Evolutionary conservation across 179 eudicot genomes (phyloP).

Genomic region (Vitellaria paradoxa): DNA sequence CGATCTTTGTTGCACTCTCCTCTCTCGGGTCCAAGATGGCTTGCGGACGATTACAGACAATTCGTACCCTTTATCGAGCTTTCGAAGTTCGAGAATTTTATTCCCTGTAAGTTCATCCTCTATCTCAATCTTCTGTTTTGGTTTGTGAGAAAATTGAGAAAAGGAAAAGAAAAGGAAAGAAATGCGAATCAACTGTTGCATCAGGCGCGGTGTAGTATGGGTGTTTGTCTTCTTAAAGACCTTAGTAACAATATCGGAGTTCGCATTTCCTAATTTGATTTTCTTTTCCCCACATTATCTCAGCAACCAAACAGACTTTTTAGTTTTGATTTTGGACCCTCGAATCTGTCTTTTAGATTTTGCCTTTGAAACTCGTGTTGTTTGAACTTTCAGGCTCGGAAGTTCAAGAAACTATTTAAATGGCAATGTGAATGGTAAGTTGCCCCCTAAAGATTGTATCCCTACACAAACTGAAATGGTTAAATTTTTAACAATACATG

Average conservation of each 20-base stretch:
- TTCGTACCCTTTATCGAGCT: constrained; percentile 29
- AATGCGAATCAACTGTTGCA: neutral
- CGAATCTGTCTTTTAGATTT: neutral
- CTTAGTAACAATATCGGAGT: neutral
- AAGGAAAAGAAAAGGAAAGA: neutral
- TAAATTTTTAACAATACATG: neutral
- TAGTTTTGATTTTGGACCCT: neutral
- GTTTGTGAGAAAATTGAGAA: neutral
- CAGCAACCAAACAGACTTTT: neutral
- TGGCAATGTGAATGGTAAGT: constrained; percentile 32
- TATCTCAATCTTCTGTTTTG: neutral
- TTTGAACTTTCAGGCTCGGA: constrained; percentile 40
- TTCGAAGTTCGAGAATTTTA: constrained; percentile 26
- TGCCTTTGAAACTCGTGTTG: neutral
- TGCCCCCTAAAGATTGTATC: neutral
- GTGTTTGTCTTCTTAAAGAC: too few species aligned
- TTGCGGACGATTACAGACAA: constrained; percentile 32
- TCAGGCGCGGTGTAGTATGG: neutral
- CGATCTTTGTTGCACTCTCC: neutral
- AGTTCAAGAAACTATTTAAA: constrained; percentile 49
- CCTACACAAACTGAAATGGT: neutral
- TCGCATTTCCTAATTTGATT: neutral
- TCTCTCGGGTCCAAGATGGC: constrained; percentile 37
- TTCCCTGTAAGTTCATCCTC: constrained; percentile 21
- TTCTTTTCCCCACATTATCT: neutral